phyloP scores from a whole-genome alignment of 2,329 filamentous ascomycete genomes.

The Akanthomyces muscarius region DNA sequence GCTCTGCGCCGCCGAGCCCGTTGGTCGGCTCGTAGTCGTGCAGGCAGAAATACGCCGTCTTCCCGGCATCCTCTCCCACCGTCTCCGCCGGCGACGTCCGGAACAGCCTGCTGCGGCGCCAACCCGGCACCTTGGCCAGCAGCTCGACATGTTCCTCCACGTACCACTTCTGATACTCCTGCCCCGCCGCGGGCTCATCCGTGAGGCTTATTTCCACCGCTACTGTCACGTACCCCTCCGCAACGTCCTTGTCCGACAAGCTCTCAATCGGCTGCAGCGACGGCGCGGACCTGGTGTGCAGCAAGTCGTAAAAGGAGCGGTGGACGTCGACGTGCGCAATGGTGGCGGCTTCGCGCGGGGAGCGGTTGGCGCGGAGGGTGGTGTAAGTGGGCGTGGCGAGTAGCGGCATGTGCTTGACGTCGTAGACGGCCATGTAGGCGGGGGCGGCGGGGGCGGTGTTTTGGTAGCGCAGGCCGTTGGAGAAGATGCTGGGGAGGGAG shows the following conservation, averaged over 20 bases:
- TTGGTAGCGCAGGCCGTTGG: constrained; percentile 75
- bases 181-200: constrained; percentile 44
- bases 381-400: constrained; percentile 69
- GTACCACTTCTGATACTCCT: constrained; percentile 64
- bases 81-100: constrained; percentile 49
- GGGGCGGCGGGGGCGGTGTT: constrained; percentile 60
- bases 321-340: constrained; percentile 60
- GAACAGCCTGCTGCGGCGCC: constrained; percentile 70
- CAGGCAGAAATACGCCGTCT: constrained; percentile 56
- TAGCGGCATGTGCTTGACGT: constrained; percentile 69
- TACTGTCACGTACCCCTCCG: constrained; percentile 57
- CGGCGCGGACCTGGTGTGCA: constrained; percentile 51
- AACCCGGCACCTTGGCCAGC: constrained; percentile 71
- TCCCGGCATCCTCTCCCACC: constrained; percentile 39
- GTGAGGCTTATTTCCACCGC: constrained; percentile 57
- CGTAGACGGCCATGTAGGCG: constrained; percentile 76
- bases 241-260: constrained; percentile 50
- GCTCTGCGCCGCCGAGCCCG: constrained; percentile 61
- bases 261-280: constrained; percentile 59
- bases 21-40: constrained; percentile 70
- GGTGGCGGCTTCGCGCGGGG: constrained; percentile 48
- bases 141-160: constrained; percentile 69
- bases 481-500: constrained; percentile 67
- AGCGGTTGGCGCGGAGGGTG: constrained; percentile 55
- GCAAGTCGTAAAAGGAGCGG: constrained; percentile 65